Base-by-base conservation (phyloP, 352 stramenopile genomes). In the Phytophthora hibernalis region DNA sequence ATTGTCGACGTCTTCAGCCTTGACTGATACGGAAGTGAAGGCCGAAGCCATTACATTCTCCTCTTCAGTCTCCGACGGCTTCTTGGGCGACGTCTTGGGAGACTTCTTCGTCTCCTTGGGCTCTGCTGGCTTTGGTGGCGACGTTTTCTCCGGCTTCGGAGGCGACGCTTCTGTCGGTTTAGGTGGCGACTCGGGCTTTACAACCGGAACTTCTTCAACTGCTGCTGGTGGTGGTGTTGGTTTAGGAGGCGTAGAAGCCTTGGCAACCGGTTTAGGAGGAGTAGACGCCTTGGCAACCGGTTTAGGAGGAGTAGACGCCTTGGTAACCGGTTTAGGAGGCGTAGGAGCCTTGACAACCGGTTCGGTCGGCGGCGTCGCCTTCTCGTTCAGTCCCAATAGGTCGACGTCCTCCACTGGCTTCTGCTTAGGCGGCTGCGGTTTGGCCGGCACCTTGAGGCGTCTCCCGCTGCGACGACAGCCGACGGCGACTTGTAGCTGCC, bases 301-400 rank as follows among this genome's bases (percentile, higher is more conserved):
- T 31, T 81, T 81, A 16, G 43, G 10, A 8, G 55, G 54, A 11
- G 59, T 56, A 0, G 61, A 42, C 2, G 59, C 47, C 37, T 73
- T 24, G 26, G 26, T 31, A 7, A n/a, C 26, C 26, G 26, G 26
- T 31, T 81, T 81, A 16, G 43, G 10, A 8, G 55, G 54, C 15
- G 59, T 56, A 0, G 61, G 47, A 4, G 59, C 47, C 37, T 73
- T 70, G 35, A 68, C 68, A 50, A 71, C 53, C 24, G 68, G 51
- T 31, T 47, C 31, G 50, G 59, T 43, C 33, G 68, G 30, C 2
- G 70, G 55, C 21, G 72, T 75, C 26, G 61, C 42, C 37, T 74
- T 74, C 16, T 85, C 76, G 38, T 84, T 61, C 11, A 86, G 47
- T 9, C 75, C 74, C 12, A 88, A 67, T 22, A 91, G 37, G 48